Evolutionary conservation across 805 yeast species (phyloP).

Genomic region (Barnettozyma wickerhamii): DNA sequence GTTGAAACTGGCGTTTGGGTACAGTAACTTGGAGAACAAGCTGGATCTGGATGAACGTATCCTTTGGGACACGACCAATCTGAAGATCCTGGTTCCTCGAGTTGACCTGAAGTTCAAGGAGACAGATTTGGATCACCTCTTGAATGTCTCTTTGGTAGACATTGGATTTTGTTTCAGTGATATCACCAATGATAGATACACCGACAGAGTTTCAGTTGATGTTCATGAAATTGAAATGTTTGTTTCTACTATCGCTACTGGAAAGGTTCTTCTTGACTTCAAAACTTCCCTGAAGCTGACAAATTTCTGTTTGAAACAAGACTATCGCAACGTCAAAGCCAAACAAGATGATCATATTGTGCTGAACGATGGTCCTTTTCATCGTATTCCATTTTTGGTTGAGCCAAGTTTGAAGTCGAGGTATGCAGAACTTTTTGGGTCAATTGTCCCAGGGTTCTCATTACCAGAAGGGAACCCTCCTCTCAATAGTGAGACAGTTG

Average conservation of each 20-base stretch:
- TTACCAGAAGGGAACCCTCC: slow-evolving; percentile 65
- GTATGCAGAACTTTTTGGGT: slow-evolving; percentile 47
- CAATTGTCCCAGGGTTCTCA: slow-evolving; percentile 56
- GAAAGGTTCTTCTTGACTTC: slow-evolving; percentile 34
- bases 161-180: slow-evolving; percentile 53
- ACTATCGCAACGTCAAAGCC: slow-evolving; percentile 40
- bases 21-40: slow-evolving; percentile 71
- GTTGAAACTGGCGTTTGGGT: slow-evolving; percentile 55
- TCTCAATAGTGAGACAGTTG: slow-evolving; percentile 43
- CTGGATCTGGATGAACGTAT: slow-evolving; percentile 51
- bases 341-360: slow-evolving; percentile 64
- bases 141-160: slow-evolving; percentile 23
- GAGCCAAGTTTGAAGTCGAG: slow-evolving; percentile 43
- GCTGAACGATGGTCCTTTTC: slow-evolving; percentile 77
- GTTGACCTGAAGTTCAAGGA: slow-evolving; percentile 40
- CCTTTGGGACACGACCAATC: slow-evolving; percentile 64
- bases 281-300: slow-evolving; percentile 58
- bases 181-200: slow-evolving; percentile 61
- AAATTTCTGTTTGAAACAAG: slow-evolving; percentile 51
- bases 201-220: slow-evolving; percentile 45
- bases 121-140: slow-evolving; percentile 22
- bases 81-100: slow-evolving; percentile 51
- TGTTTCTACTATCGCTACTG: slow-evolving; percentile 23
- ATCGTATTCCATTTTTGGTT: slow-evolving; percentile 70
- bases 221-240: slow-evolving; percentile 43